Base-by-base conservation (phyloP, 2,329 filamentous ascomycete genomes). In the Xylariaceae sp. region DNA sequence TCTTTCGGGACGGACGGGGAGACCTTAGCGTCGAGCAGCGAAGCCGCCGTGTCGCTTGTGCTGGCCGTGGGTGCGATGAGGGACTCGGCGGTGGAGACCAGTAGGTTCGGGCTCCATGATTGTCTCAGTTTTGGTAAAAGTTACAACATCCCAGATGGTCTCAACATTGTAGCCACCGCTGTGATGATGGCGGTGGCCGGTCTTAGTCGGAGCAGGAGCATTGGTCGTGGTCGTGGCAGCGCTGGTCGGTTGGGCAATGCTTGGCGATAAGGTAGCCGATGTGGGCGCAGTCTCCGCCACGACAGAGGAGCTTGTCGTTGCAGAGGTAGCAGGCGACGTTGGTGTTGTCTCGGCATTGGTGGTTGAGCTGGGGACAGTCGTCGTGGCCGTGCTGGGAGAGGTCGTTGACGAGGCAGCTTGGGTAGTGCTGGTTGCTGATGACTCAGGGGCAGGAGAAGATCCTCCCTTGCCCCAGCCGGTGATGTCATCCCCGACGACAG, bases 401-500 rank as follows among this genome's bases (percentile, higher is more conserved):
- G 50, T 47, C 29, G 42, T 43, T 22, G 52, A 43, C 25, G 46
- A 37, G 20, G 47, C 52, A 19, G 37, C 43, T 39, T 43, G 48
- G 27, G 42, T 41, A 36, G 27, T 32, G 27, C 27, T 32, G 12
- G 27, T 14, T 16, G 4, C 27, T 3, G 27, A 32, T 8, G 27
- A 32, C 12, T 32, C 27, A 16, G 27, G 16, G 27, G 4, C 4
- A 12, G 27, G 16, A 12, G 27, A 32, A 8, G 50, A 53, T 17
- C 54, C 60, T 45, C 76, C 76, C 45, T 69, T 70, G 22, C 63
- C 56, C 70, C 73, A 83, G 37, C 76, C 73, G 29, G 69, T 68
- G 22, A 53, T 16, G n/a, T 82, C 59, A 3, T 72, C 69, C 65
- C 78, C 77, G 62, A 72, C 67, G 22, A 81, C 79, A 2, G 81